phyloP scores from a whole-genome alignment of 257 asterid species.

The Lithospermum erythrorhizon region DNA sequence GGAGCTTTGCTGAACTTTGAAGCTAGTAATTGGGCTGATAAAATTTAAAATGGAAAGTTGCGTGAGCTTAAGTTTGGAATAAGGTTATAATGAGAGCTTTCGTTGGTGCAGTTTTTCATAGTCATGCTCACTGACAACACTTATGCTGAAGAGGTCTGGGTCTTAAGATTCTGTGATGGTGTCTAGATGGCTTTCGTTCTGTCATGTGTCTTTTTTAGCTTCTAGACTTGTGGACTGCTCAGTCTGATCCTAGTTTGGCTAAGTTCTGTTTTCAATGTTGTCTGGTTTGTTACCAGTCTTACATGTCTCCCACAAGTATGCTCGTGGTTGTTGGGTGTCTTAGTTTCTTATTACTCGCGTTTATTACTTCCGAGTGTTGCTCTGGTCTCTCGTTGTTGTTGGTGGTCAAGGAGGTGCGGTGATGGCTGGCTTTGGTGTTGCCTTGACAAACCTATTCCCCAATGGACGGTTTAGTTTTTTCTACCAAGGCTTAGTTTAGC shows the following conservation, averaged over 20 bases:
- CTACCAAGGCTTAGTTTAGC: slow-evolving; percentile 56
- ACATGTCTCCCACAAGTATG: slow-evolving; percentile 7
- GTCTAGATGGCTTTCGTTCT: slow-evolving; percentile 12
- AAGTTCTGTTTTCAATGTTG: slow-evolving; percentile 10
- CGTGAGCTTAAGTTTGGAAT: too few relatives aligned
- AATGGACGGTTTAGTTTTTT: slow-evolving; percentile 33
- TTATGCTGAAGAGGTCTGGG: slow-evolving; percentile 30
- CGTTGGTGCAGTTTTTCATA: slow-evolving; percentile 24
- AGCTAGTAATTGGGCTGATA: too few relatives aligned
- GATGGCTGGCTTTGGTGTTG: slow-evolving; percentile 75
- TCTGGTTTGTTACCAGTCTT: background rate
- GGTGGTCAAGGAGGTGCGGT: slow-evolving; percentile 30
- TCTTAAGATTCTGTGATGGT: slow-evolving; percentile 20
- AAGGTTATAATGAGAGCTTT: too few relatives aligned
- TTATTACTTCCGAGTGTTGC: slow-evolving; percentile 4
- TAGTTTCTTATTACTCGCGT: slow-evolving; percentile 14
- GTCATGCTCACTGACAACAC: slow-evolving; percentile 33
- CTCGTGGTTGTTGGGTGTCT: slow-evolving; percentile 23
- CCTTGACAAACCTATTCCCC: slow-evolving; percentile 33
- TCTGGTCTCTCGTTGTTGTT: slow-evolving; percentile 24
- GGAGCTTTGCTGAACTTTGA: too few relatives aligned
- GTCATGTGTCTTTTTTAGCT: slow-evolving; percentile 27
- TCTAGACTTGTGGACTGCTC: slow-evolving; percentile 12
- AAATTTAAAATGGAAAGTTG: too few relatives aligned
- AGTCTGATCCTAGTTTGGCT: slow-evolving; percentile 8